Base-by-base conservation (phyloP, 2,329 filamentous ascomycete genomes). In the Arachnopeziza araneosa region DNA sequence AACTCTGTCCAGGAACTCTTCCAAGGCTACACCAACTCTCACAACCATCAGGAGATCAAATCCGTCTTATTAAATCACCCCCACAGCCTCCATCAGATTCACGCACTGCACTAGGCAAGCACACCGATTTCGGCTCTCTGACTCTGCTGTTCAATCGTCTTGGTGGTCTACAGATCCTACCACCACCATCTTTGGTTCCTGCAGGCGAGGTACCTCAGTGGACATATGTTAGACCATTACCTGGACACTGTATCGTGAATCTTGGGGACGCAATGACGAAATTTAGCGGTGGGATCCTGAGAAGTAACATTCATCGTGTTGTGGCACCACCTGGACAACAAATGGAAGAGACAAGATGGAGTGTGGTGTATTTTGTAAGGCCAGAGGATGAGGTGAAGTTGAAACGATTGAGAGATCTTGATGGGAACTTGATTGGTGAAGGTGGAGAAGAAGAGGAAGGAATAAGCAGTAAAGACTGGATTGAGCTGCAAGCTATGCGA, bases 361-460 rank as follows among this genome's bases (percentile, higher is more conserved):
- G 80, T 69, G 64, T 84, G 22, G 81, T 83, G 10, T 83, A 83
- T 66, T 84, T 84, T 69, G 72, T 75, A 26, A 68, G 82, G 63
- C 80, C 80, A 2, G 79, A 77, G 65, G 76, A 82, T 69, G 72
- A 77, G 24, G 76, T 81, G 1, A 48, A 64, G 12, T 54, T 70
- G 59, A 63, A 55, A 44, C 50, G 65, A n/a, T 44, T 70, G 44
- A 59, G 64, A 44, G 36, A 44, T 44, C 2, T 44, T 17, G 36
- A 44, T 44, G 36, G 17, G 36, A 14, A 44, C 2, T 44, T 44
- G 36, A 14, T 44, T 19, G 36, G 36, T 3, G 12, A 14, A 44
- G 64, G 67, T n/a, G 65, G 58, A 1, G 61, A 61, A 32, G 52
- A 59, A 7, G 69, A 65, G 14, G 63, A 67, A 50, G 60, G 53